Evolutionary conservation across 2,329 filamentous ascomycete genomes (phyloP).

Genomic region (Endocalyx cinctus): DNA sequence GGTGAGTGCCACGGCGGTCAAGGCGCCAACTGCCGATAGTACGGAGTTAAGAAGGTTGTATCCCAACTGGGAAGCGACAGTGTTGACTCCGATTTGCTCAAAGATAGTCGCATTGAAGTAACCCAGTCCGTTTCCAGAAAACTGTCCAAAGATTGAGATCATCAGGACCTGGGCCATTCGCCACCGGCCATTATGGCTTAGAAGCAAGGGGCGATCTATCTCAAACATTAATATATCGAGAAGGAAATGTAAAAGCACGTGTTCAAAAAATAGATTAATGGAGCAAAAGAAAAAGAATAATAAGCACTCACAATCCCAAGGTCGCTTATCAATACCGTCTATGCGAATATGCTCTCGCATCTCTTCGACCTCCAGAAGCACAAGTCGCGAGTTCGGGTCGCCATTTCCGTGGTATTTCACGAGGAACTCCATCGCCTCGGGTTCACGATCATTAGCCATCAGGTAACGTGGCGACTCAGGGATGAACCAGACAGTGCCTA

Average conservation of each 20-base stretch:
- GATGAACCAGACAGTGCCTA: constrained; percentile 32
- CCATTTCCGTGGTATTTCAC: constrained; percentile 40
- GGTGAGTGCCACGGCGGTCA: constrained; percentile 37
- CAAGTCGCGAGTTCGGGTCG: constrained; percentile 32
- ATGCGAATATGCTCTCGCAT: constrained; percentile 38
- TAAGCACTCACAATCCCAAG: constrained; percentile 39
- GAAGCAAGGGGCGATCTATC: constrained; percentile 38
- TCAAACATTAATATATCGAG: constrained; percentile 4
- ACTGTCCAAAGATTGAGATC: constrained; percentile 48
- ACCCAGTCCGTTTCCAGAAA: constrained; percentile 45
- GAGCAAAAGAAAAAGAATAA: neutral
- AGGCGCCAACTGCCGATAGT: constrained; percentile 39
- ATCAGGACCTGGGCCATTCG: constrained; percentile 43
- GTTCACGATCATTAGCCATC: constrained; percentile 34
- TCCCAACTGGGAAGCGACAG: constrained; percentile 34
- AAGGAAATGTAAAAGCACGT: neutral
- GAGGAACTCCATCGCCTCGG: constrained; percentile 36
- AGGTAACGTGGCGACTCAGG: constrained; percentile 39
- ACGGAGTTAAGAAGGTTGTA: constrained; percentile 44
- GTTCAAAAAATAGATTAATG: no score
- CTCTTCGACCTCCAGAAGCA: constrained; percentile 37
- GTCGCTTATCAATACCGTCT: constrained; percentile 43
- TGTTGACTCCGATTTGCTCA: constrained; percentile 32
- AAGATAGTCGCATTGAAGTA: constrained; percentile 49
- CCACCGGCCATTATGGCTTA: constrained; percentile 42